Base-by-base conservation (phyloP, 1,139 yeast genomes). In the Hansenula anomala region DNA sequence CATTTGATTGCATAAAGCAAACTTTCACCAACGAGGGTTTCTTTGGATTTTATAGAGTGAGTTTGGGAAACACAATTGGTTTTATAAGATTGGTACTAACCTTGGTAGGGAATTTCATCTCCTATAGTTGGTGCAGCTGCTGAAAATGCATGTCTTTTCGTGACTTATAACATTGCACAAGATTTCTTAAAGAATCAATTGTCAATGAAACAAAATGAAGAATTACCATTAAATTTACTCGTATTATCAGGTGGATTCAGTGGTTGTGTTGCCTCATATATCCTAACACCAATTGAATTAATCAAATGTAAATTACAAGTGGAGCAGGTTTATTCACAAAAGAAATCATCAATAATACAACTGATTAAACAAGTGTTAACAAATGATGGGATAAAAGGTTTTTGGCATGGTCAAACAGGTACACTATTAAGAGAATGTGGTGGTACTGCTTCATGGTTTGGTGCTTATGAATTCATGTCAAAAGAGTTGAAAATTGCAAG, bases 391-490 rank as follows among this genome's bases (percentile, higher is more conserved):
- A 11, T 86, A 0, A 39, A 44, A 14, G 86, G 86, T 1, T 64
- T 81, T 44, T 90, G 96, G 96, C 77, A 76, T 44, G 97, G 97
- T 2, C 89, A 89, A 49, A 67, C 79, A 1, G 82, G 95, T n/a
- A 90, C 97, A 0, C 64, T 88, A 40, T 48, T 86, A 3, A 72
- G 97, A 52, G 97, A 90, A 59, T 73, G 87, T 28, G 81, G 89
- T 20, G 97, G 97, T 7, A 86, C 96, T 2, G 87, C 95, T 4
- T 80, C 92, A 4, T 90, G 97, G 97, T 90, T 90, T 63, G 94
- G 96, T 1, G 77, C 92, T 26, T 88, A 88, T 58, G 96, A 88
- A 56, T 64, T 70, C 36, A 63, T 76, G 30, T 66, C 71, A 30
- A 60, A 60, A 6, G 49, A 59, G 23, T 66, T 81, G 37, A 64